Conservation (phyloP, 768 basidiomycete genomes). For the Macrolepiota albuminosa region DNA sequence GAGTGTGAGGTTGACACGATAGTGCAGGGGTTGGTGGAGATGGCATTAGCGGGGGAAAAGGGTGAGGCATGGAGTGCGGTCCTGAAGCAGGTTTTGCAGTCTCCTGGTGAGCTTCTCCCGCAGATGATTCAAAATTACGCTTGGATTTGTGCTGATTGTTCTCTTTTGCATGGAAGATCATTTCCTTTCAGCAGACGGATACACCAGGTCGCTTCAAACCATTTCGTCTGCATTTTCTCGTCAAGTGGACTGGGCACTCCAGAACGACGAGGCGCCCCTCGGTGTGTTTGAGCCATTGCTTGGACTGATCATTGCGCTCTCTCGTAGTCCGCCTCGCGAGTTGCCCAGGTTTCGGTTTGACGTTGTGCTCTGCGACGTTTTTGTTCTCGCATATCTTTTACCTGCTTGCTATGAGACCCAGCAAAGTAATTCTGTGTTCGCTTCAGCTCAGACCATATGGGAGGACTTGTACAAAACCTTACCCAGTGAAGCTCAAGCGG, state of each 20-base stretch:
- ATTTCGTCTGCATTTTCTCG: conserved; percentile 31
- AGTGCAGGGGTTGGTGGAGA: conserved; percentile 33
- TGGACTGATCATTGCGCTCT: conserved; percentile 27
- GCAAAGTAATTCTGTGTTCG: conserved; percentile 15
- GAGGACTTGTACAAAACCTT: conserved; percentile 22
- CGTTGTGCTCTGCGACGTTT: conserved; percentile 37
- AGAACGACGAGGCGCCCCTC: conserved; percentile 20
- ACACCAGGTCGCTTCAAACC: conserved; percentile 25
- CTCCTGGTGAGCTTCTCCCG: conserved; percentile 31
- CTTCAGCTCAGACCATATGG: conserved; percentile 32
- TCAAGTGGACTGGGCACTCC: conserved; percentile 28
- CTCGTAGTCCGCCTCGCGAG: conserved; percentile 15
- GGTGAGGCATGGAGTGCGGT: conserved; percentile 21
- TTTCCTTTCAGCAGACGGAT: conserved; percentile 30
- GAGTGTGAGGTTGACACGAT: conserved; percentile 41
- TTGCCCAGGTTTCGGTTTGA: conserved; percentile 13
- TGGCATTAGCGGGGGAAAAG: conserved; percentile 26
- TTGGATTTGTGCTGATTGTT: neutral
- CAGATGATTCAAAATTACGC: neutral
- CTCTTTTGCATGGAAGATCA: conserved; percentile 21
- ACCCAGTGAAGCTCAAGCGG: conserved; percentile 17
- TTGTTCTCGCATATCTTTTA: conserved; percentile 44
- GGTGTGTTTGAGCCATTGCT: conserved; percentile 24
- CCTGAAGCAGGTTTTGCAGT: conserved; percentile 33
- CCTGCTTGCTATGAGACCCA: conserved; percentile 27